A percentile compares a stretch with the other conserved stretches of the same genome.
phyloP scores from a whole-genome alignment of 1,284 basidiomycete species.

The Sanghuangporus baumii region DNA sequence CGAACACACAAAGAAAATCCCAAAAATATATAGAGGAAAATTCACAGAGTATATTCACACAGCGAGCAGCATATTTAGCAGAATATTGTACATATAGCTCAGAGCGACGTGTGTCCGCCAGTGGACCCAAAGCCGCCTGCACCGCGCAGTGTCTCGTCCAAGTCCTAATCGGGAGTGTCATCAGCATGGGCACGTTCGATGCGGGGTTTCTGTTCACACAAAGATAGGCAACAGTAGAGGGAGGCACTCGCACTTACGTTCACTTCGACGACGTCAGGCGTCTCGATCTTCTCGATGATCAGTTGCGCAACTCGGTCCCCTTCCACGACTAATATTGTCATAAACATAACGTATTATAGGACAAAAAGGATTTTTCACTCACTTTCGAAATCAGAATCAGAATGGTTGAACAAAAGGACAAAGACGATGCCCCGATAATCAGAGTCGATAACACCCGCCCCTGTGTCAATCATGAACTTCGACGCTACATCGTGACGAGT shows the following conservation, averaged over 20 bases:
- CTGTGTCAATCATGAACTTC: constrained; percentile 96
- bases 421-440: constrained; percentile 93
- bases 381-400: constrained; percentile 81
- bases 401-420: constrained; percentile 93
- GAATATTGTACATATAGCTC: constrained; percentile 14
- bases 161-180: constrained; percentile 42
- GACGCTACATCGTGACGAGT: constrained; percentile 50
- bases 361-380: constrained; percentile 21
- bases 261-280: constrained; percentile 82
- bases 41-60: background rate
- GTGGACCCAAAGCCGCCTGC: constrained; percentile 93
- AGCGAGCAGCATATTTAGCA: background rate
- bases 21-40: background rate
- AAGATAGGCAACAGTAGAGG: background rate
- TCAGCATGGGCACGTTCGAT: background rate
- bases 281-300: constrained; percentile 87
- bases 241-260: constrained; percentile 45
- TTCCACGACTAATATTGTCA: constrained; percentile 57
- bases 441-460: constrained; percentile 94
- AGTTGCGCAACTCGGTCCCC: constrained; percentile 95
- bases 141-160: constrained; percentile 82
- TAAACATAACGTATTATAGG: background rate
- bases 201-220: background rate
- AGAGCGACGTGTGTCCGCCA: constrained; percentile 63
- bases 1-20: background rate